A percentile compares a stretch with the other conserved stretches of the same genome.
These are phyloP conservation scores for Thielaviopsis ethacetica DNA, from an alignment of 2,329 filamentous ascomycete genomes.

Conservation along the genomic window DNA sequence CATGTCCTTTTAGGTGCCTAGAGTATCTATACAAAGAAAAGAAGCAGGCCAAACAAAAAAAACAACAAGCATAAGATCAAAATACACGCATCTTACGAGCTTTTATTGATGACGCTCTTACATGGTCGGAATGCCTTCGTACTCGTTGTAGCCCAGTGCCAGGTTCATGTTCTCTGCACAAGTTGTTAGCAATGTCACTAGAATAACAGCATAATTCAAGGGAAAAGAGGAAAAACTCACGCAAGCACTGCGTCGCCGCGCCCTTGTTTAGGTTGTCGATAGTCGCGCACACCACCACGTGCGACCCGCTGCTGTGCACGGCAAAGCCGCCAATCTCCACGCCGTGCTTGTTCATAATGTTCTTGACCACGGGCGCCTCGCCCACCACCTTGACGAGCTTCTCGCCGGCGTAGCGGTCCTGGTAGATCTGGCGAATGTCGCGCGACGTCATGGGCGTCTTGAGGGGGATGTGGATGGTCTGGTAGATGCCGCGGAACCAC, in stretches of 20 bases:
- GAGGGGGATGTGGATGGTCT: constrained; percentile 80
- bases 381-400: constrained; percentile 86
- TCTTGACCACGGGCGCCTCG: constrained; percentile 71
- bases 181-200: background rate
- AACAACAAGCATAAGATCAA: background rate
- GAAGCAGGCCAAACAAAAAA: background rate
- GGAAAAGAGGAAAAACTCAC: constrained; percentile 34
- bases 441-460: constrained; percentile 75
- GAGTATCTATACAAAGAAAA: background rate
- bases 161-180: constrained; percentile 76
- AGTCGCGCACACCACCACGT: constrained; percentile 84
- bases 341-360: constrained; percentile 70
- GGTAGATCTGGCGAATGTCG: constrained; percentile 86
- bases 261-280: constrained; percentile 93
- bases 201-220: too few species aligned
- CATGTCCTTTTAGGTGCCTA: background rate
- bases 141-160: constrained; percentile 75
- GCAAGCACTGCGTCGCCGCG: constrained; percentile 80
- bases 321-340: constrained; percentile 92
- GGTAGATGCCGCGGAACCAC: constrained; percentile 93
- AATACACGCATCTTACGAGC: too few species aligned
- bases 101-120: constrained; percentile 14
- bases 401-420: constrained; percentile 90
- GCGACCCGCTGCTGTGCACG: constrained; percentile 76
- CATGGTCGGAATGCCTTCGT: constrained; percentile 61